phyloP scores from a whole-genome alignment of 495 filamentous ascomycete species.

The Pyrenopolyporus hunteri region DNA sequence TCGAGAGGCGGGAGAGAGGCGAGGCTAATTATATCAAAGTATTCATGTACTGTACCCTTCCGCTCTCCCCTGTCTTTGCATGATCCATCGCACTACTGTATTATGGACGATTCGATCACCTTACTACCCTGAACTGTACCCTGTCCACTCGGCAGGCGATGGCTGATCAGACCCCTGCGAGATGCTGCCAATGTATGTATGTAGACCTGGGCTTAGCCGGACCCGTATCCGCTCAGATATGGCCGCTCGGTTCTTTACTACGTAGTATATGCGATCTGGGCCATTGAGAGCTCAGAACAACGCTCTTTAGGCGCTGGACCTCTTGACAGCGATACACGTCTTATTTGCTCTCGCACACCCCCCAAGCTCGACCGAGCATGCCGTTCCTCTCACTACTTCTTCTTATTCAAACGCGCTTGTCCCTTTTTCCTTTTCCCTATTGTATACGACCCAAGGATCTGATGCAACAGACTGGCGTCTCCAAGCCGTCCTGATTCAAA shows the following conservation, averaged over 20 bases:
- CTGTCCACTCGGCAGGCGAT: conserved; percentile 43
- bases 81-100: conserved; percentile 43
- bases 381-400: conserved; percentile 39
- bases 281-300: conserved; percentile 48
- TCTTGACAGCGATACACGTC: conserved; percentile 44
- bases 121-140: conserved; percentile 43
- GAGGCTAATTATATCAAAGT: conserved; percentile 43
- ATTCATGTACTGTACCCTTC: conserved; percentile 34
- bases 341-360: conserved; percentile 45
- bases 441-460: conserved; percentile 41
- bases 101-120: conserved; percentile 43
- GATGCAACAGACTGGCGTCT: conserved; percentile 36
- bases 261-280: conserved; percentile 44
- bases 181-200: conserved; percentile 41
- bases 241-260: conserved; percentile 45
- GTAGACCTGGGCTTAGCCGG: conserved; percentile 45
- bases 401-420: conserved; percentile 45
- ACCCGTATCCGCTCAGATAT: conserved; percentile 47
- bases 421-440: conserved; percentile 37
- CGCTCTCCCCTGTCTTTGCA: conserved; percentile 36
- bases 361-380: conserved; percentile 47
- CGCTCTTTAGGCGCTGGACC: conserved; percentile 45
- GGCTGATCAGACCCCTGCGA: conserved; percentile 45
- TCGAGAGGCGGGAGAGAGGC: conserved; percentile 16
- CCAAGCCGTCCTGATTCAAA: conserved; percentile 39